Evolutionary conservation across 768 basidiomycete genomes (phyloP), one percentile per base, ranked within the genome.

Genomic region (Kwoniella botswanensis): DNA sequence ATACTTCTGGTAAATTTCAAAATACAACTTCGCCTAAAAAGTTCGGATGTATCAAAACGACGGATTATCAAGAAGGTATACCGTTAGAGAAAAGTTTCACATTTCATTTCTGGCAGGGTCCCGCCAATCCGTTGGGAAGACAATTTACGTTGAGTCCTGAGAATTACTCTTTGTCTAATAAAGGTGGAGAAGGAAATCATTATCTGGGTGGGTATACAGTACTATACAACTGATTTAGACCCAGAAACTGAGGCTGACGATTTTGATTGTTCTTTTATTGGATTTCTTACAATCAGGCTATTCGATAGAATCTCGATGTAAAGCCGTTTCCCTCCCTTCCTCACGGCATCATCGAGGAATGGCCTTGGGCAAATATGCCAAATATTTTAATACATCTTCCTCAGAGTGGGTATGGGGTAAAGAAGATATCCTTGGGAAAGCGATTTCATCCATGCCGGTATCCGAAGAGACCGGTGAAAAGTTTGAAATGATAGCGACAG

Each of bases 41-140:
- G 46, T 72, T 65, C 58, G 70, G 77, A 22, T 78, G 77, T 61
- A 70, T 71, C 46, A 74, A 70, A 66, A 63, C 50, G 29, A 24
- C 57, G 35, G 77, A 71, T 10, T 74, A 65, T 43, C 68, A 74
- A 43, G 69, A 74, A 7, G 77, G 77, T 1, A 71, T 78, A 2
- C 77, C 77, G 10, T 21, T 76, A 5, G 71, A 70, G 61, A 78
- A 78, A 59, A 70, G 65, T 42, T 76, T 75, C 43, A 61, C 66
- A 3, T 76, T 76, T 53, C 77, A 78, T 65, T 78, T 76, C 59
- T 78, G 77, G 77, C 59, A 35, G 15, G 60, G 68, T n/a, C 55
- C 72, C 5, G 43, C 26, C 18, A 68, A 71, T 43, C 75, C 73
- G 5, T 56, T 75, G 3, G 77, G 77, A 0, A 26, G 64, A 4